A percentile compares a stretch with the other conserved stretches of the same genome.
Conservation (phyloP, 1,139 yeast genomes). For the Dujonia santamariae region DNA sequence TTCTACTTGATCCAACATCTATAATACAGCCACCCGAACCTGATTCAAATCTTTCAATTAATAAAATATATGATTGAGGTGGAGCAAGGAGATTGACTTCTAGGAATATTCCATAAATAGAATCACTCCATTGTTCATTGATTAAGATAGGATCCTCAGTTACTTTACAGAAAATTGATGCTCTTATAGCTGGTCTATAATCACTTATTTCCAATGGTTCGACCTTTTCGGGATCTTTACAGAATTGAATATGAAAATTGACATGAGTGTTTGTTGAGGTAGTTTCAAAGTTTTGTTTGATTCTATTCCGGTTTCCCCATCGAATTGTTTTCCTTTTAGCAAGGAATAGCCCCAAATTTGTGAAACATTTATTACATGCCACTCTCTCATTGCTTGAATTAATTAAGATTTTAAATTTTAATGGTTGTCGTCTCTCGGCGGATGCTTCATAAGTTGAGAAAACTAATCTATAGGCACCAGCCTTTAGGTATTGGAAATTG, state of each 20-base stretch:
- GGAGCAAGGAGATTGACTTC: constrained; percentile 26
- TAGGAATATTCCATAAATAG: constrained; percentile 42
- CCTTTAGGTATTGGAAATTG: constrained; percentile 21
- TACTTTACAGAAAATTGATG: constrained; percentile 36
- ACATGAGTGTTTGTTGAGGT: constrained; percentile 17
- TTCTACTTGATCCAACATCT: constrained; percentile 28
- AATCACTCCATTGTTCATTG: constrained; percentile 41
- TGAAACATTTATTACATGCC: constrained; percentile 19
- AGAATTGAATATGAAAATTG: constrained; percentile 25
- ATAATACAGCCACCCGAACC: constrained; percentile 41
- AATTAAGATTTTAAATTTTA: constrained; percentile 11
- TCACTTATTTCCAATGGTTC: constrained; percentile 17
- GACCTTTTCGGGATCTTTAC: constrained; percentile 13
- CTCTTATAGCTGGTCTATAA: constrained; percentile 42
- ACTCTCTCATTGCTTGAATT: constrained; percentile 11
- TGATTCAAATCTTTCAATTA: constrained; percentile 48
- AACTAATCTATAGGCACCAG: constrained; percentile 37
- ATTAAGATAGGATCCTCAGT: constrained; percentile 27
- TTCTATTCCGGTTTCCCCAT: constrained; percentile 41
- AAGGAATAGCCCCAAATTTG: constrained; percentile 35
- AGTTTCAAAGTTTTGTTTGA: constrained; percentile 26
- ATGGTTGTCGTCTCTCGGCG: background rate
- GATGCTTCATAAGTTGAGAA: constrained; percentile 26
- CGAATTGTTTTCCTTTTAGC: constrained; percentile 17
- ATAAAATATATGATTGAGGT: constrained; percentile 33